A percentile compares a stretch with the other conserved stretches of the same genome.
Evolutionary conservation across 306 rosid species (phyloP).

Genomic region (Rosa chinensis): DNA sequence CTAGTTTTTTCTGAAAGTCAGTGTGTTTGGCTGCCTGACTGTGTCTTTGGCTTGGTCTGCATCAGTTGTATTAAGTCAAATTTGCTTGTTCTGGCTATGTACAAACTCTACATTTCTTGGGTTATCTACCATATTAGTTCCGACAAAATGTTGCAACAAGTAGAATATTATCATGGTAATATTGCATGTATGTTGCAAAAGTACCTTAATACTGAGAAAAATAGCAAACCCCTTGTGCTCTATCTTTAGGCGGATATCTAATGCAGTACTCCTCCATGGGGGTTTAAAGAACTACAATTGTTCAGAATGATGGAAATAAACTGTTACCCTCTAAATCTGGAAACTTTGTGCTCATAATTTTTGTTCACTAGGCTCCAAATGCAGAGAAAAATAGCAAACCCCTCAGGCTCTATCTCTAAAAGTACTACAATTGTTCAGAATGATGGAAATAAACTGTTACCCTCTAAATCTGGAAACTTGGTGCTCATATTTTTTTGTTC

Average conservation of each 20-base stretch:
- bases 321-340: background rate
- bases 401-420: background rate
- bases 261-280: background rate
- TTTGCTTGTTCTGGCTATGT: background rate
- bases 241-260: background rate
- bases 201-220: background rate
- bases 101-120: background rate
- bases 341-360: background rate
- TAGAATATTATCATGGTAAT: background rate
- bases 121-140: background rate
- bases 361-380: slow-evolving; percentile 39
- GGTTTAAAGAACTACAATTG: background rate
- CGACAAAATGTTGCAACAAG: background rate
- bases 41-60: background rate
- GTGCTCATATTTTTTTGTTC: background rate
- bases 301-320: background rate
- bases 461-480: background rate
- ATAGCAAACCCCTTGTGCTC: background rate
- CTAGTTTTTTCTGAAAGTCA: background rate
- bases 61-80: background rate
- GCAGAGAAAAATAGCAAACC: background rate
- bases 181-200: background rate
- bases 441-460: background rate
- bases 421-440: background rate
- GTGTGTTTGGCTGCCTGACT: background rate